These are phyloP conservation scores for Penicillium silybi DNA, from an alignment of 495 filamentous ascomycete genomes.

Conservation along the genomic window DNA sequence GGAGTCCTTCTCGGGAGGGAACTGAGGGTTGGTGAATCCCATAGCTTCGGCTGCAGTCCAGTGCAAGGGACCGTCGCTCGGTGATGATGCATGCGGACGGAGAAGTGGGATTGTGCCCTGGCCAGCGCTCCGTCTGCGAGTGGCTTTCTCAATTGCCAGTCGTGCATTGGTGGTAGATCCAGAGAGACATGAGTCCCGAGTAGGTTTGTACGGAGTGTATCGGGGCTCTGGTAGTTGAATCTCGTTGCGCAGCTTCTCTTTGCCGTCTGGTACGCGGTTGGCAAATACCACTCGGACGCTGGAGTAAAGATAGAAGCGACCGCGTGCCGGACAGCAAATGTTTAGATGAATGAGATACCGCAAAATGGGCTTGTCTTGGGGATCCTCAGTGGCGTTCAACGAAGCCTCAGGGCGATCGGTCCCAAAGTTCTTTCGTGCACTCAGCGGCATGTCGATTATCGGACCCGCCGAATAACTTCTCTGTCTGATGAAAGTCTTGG, in stretches of 20 bases:
- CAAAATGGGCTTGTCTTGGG: constrained; percentile 70
- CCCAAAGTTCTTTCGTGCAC: constrained; percentile 46
- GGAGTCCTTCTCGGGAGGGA: constrained; percentile 7
- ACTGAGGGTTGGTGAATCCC: constrained; percentile 7
- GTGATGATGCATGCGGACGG: constrained; percentile 8
- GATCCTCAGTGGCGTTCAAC: constrained; percentile 38
- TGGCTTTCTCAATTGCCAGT: constrained; percentile 51
- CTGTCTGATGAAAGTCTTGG: constrained; percentile 95
- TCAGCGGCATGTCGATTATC: constrained; percentile 66
- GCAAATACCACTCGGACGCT: constrained; percentile 94
- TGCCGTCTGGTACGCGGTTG: constrained; percentile 94
- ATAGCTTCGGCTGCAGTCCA: constrained; percentile 28
- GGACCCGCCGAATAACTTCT: constrained; percentile 89
- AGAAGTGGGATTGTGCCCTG: constrained; percentile 37
- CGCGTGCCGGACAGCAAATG: constrained; percentile 81
- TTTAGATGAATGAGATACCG: constrained; percentile 93
- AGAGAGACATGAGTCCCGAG: constrained; percentile 34
- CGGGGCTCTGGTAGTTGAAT: constrained; percentile 84
- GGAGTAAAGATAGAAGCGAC: constrained; percentile 87
- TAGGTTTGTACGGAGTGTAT: constrained; percentile 79
- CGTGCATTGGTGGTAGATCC: constrained; percentile 11
- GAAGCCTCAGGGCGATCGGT: constrained; percentile 41
- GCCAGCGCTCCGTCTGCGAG: constrained; percentile 54
- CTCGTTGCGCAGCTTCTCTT: constrained; percentile 89
- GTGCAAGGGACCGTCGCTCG: constrained; percentile 9